These are phyloP conservation scores for Melaleuca quinquenervia DNA, from an alignment of 345 rosid genomes.

Conservation along the genomic window DNA sequence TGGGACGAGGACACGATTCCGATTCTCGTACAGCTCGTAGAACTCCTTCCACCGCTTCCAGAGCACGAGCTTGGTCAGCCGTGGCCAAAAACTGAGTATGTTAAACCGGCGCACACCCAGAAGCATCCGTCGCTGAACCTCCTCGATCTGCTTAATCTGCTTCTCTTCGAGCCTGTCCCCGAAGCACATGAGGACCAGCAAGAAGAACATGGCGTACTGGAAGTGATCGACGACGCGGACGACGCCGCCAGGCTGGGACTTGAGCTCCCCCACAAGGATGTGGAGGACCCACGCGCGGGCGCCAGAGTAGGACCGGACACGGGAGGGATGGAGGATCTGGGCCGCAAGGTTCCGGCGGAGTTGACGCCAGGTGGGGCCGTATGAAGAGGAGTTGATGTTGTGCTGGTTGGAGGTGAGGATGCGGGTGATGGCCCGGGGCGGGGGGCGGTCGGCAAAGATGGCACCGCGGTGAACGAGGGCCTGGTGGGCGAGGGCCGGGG, in stretches of 20 bases:
- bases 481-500: conserved; percentile 1
- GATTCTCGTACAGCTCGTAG: background rate
- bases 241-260: background rate
- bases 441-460: conserved; percentile 5
- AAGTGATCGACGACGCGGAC: background rate
- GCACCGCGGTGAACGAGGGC: conserved; percentile 2
- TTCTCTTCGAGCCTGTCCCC: background rate
- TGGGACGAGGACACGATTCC: background rate
- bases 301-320: background rate
- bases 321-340: conserved; percentile 3
- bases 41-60: background rate
- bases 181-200: background rate
- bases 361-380: conserved; percentile 3
- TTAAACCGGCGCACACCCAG: background rate
- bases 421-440: background rate
- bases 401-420: background rate
- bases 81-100: background rate
- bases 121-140: background rate
- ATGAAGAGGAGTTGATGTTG: background rate
- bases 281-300: background rate
- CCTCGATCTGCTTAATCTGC: background rate
- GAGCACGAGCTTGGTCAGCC: background rate
- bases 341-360: conserved; percentile 5
- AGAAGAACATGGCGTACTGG: background rate
- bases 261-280: background rate